Percentiles rank a stretch among this genome's conserved stretches.
These are phyloP conservation scores for Phyllosticta capitalensis DNA, from an alignment of 2,329 filamentous ascomycete species.

Conservation along the genomic window DNA sequence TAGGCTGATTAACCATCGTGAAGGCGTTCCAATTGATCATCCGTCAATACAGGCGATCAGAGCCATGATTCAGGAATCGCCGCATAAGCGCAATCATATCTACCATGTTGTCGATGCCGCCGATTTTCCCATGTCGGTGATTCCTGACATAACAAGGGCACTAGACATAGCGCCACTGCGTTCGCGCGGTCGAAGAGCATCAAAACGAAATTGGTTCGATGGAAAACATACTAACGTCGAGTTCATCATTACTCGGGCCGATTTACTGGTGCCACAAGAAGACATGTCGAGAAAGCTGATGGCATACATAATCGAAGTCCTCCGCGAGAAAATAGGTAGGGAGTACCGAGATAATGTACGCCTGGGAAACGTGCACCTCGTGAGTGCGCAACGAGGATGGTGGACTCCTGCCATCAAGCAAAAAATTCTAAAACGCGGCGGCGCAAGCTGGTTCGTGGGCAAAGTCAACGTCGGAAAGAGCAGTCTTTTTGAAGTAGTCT, in stretches of 20 bases:
- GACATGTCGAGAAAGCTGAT: conserved; percentile 76
- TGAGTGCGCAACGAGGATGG: conserved; percentile 80
- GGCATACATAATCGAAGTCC: conserved; percentile 69
- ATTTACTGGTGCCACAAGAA: conserved; percentile 76
- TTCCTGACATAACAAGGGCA: conserved; percentile 64
- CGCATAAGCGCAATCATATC: conserved; percentile 83
- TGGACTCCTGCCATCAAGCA: conserved; percentile 84
- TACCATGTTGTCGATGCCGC: conserved; percentile 94
- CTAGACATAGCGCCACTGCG: conserved; percentile 65
- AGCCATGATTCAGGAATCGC: conserved; percentile 79
- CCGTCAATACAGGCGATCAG: conserved; percentile 73
- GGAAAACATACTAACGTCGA: conserved; percentile 61
- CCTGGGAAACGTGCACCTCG: conserved; percentile 77
- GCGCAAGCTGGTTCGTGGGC: conserved; percentile 92
- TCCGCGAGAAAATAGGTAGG: conserved; percentile 66
- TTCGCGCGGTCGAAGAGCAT: conserved; percentile 67
- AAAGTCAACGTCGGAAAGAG: conserved; percentile 98
- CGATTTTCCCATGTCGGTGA: conserved; percentile 89
- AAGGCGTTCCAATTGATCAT: conserved; percentile 63
- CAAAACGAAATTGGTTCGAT: background rate
- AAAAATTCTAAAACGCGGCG: conserved; percentile 72
- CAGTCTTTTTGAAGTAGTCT: conserved; percentile 76
- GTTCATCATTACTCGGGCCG: conserved; percentile 83
- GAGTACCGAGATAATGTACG: conserved; percentile 55
- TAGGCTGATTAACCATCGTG: conserved; percentile 64